These are phyloP conservation scores for Neoboletus brunneissimus DNA, from an alignment of 768 basidiomycete species.

Conservation along the genomic window DNA sequence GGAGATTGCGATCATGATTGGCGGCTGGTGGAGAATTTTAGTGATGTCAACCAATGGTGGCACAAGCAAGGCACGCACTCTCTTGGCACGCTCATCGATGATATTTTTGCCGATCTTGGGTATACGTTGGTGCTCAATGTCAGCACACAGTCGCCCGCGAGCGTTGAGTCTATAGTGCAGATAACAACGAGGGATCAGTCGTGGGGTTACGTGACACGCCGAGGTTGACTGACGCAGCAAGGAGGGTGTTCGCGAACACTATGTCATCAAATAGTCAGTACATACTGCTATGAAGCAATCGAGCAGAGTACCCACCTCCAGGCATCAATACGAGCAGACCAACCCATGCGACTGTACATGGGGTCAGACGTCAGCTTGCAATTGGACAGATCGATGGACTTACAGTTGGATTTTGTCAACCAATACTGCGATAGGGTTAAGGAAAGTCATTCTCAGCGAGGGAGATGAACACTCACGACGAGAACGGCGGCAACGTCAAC, in stretches of 20 bases:
- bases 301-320: constrained; percentile 10
- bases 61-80: constrained; percentile 1
- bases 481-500: constrained; percentile 2
- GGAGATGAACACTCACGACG: constrained; percentile 9
- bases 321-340: constrained; percentile 15
- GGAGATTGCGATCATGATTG: constrained; percentile 17
- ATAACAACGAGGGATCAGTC: neutral
- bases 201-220: neutral
- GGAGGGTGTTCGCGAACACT: constrained; percentile 21
- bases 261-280: neutral
- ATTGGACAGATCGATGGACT: neutral
- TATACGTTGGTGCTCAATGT: constrained; percentile 14
- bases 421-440: constrained; percentile 12
- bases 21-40: constrained; percentile 8
- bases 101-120: neutral
- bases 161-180: constrained; percentile 10
- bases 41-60: neutral
- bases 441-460: neutral
- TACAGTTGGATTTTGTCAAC: constrained; percentile 13
- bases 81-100: constrained; percentile 1
- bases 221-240: constrained; percentile 15
- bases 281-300: too few species aligned
- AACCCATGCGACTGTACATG: constrained; percentile 15
- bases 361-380: neutral
- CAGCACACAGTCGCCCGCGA: constrained; percentile 4